Base-by-base conservation (phyloP, 2,329 filamentous ascomycete species). In the Monosporascus sp. region DNA sequence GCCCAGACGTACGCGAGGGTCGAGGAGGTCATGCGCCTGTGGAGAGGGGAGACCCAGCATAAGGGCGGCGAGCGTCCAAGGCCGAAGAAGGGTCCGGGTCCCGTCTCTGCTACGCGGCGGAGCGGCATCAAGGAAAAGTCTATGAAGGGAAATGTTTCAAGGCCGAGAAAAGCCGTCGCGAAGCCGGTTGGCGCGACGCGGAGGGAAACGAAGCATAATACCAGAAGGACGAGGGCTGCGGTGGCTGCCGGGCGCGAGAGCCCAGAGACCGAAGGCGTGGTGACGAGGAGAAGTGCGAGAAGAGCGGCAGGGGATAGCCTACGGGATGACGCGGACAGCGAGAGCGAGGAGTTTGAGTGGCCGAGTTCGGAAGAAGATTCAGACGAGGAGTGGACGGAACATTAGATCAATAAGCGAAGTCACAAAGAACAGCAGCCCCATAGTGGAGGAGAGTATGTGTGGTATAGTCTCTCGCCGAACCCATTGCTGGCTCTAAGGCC, bases 11-110 rank as follows among this genome's bases (percentile, higher is more conserved):
- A 11, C 1, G 14, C 6, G 3, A 49, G 51, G 44, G 42, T 59
- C 9, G 20, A 54, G 4, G 45, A 56, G 41, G 38, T 57, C 3
- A 41, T 50, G 3, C 39, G 14, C 17, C 11, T 34, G 18, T 65
- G 60, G 61, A 56, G 57, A 9, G 42, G 15, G 11, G 42, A 25
- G 18, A 14, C 20, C 8, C 11, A 1, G 39, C 8, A 5, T 4
- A 24, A 42, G 39, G 17, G 7, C 20, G 25, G 6, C 20, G 2
- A 44, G 6, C 20, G 3, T 6, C 5, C 24, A 7, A 3, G 11
- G 24, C 15, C 0, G 22, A 17, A 46, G 15, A 17, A n/a, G 42
- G 8, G 25, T 6, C 11, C 24, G 14, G 22, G 15, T 5, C 8
- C 20, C 22, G n/a, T 3, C 22, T 6, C 42, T 9, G 3, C 14